These are phyloP conservation scores for Eimeria tenella DNA, from an alignment of 169 alveolate genomes.

Conservation along the genomic window DNA sequence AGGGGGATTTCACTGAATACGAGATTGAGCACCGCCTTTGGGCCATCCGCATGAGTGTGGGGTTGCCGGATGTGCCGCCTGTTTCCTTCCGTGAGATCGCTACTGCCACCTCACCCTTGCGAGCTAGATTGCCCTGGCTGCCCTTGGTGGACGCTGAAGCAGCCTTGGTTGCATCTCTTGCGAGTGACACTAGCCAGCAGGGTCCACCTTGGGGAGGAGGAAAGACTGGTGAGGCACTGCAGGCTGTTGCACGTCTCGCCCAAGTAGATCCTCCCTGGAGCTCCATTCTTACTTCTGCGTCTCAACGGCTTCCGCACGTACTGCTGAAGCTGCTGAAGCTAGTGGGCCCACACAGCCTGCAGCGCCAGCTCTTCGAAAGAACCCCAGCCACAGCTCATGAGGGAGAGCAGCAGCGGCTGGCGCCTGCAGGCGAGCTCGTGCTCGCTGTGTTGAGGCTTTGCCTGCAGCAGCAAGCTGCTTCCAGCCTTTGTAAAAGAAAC, in stretches of 20 bases:
- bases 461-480: constrained; percentile 45
- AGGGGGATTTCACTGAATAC: background rate
- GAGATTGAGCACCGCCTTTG: constrained; percentile 1
- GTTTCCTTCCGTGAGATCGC: background rate
- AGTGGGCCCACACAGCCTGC: background rate
- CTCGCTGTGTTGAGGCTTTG: background rate
- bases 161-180: background rate
- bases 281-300: background rate
- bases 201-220: background rate
- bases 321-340: constrained; percentile 59
- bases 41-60: constrained; percentile 58
- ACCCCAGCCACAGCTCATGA: background rate
- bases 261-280: background rate
- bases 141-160: constrained; percentile 35
- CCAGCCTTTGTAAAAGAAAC: background rate
- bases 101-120: background rate
- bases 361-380: background rate
- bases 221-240: background rate
- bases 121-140: background rate
- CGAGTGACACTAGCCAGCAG: background rate
- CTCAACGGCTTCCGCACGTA: constrained; percentile 2
- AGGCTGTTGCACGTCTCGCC: background rate
- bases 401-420: constrained; percentile 5
- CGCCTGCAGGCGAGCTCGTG: constrained; percentile 55
- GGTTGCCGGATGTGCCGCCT: constrained; percentile 12